Evolutionary conservation across 1,284 basidiomycete genomes (phyloP).

Genomic region (Sparassis latifolia): DNA sequence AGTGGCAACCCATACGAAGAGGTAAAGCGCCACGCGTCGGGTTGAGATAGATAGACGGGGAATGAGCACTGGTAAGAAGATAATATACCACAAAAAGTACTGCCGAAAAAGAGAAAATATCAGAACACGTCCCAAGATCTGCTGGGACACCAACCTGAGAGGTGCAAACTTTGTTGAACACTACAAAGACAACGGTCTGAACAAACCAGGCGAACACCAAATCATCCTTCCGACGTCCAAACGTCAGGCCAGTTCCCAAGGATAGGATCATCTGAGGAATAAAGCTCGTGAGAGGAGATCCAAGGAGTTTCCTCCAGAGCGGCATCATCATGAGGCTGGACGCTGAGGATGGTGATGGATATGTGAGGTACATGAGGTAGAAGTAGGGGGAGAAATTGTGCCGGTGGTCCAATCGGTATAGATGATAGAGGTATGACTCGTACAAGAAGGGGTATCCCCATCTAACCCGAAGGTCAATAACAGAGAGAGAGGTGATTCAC

Average conservation of each 20-base stretch:
- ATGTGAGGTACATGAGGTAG: conserved; percentile 85
- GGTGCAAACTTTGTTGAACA: conserved; percentile 98
- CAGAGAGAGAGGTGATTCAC: conserved; percentile 1
- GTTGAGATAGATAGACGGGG: conserved; percentile 54
- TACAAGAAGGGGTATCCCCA: conserved; percentile 93
- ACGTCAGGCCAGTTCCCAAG: conserved; percentile 59
- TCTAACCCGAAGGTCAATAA: conserved; percentile 33
- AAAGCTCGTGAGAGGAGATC: conserved; percentile 66
- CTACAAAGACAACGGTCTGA: conserved; percentile 87
- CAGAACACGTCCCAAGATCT: neutral
- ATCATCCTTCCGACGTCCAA: conserved; percentile 45
- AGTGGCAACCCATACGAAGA: conserved; percentile 67
- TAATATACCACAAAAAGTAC: conserved; percentile 98
- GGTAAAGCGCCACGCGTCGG: conserved; percentile 33
- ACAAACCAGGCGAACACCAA: conserved; percentile 85
- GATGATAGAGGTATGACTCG: conserved; percentile 92
- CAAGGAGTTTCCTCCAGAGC: conserved; percentile 38
- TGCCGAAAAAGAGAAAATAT: conserved; percentile 26
- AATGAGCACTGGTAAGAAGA: conserved; percentile 81
- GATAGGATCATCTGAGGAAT: conserved; percentile 69
- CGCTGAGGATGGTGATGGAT: conserved; percentile 34
- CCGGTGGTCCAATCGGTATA: conserved; percentile 87
- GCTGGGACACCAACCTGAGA: conserved; percentile 63
- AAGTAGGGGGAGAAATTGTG: conserved; percentile 99
- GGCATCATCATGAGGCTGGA: conserved; percentile 31